These are phyloP conservation scores for Cytospora piceae DNA, from an alignment of 2,329 filamentous ascomycete genomes.

Conservation along the genomic window DNA sequence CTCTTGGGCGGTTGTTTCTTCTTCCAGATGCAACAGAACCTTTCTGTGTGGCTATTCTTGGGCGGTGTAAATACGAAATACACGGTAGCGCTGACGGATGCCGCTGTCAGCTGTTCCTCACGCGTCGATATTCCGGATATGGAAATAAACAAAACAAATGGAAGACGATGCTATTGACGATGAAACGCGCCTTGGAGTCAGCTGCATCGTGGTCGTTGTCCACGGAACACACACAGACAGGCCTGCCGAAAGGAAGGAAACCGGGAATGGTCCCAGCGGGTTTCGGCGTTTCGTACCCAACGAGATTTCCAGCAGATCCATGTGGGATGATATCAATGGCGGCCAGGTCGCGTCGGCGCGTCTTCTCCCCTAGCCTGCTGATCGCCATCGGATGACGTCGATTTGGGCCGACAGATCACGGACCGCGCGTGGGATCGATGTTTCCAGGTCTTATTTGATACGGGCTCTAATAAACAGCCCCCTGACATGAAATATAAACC, in stretches of 20 bases:
- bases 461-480: conserved; percentile 7
- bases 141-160: conserved; percentile 30
- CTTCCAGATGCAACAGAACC: conserved; percentile 7
- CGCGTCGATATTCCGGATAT: conserved; percentile 3
- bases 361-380: conserved; percentile 13
- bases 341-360: conserved; percentile 28
- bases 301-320: conserved; percentile 17
- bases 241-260: conserved; percentile 6
- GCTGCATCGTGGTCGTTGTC: not conserved
- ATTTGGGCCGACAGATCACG: conserved; percentile 25
- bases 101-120: conserved; percentile 13
- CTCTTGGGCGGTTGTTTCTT: conserved; percentile 8
- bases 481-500: conserved; percentile 10
- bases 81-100: conserved; percentile 11
- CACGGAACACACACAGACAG: not conserved
- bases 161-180: conserved; percentile 10
- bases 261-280: conserved; percentile 10
- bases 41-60: not conserved
- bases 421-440: conserved; percentile 22
- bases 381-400: conserved; percentile 29
- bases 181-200: not conserved
- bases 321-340: conserved; percentile 20
- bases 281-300: not conserved
- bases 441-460: conserved; percentile 11
- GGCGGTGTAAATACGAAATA: conserved; percentile 8